Evolutionary conservation across 306 rosid genomes (phyloP).

Genomic region (Cucurbita maxima): DNA sequence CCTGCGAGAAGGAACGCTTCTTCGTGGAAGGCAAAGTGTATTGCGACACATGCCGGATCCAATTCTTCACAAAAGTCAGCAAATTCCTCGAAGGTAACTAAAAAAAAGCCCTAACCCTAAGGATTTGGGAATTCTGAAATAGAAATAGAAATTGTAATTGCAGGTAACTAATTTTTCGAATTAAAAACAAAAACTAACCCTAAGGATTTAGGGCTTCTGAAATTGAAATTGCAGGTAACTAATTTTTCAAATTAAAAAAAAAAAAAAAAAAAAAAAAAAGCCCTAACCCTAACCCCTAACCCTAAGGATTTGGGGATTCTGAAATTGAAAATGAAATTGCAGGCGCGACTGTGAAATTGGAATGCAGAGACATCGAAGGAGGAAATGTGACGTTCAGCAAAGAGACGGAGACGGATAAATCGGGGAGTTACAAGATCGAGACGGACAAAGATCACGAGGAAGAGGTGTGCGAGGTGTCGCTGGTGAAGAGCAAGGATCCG

Average conservation of each 20-base stretch:
- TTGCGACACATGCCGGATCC: slow-evolving; percentile 75
- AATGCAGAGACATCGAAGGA: slow-evolving; percentile 29
- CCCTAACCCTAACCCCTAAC: no score
- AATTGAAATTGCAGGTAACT: no score
- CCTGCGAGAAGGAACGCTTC: background rate
- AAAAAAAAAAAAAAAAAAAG: no score
- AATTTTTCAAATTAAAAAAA: no score
- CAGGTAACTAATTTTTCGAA: no score
- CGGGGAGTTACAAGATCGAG: slow-evolving; percentile 26
- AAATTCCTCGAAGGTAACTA: slow-evolving; percentile 31
- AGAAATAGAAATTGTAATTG: no score
- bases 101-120: background rate
- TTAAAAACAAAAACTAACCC: background rate
- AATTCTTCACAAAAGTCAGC: slow-evolving; percentile 35
- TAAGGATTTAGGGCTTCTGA: background rate
- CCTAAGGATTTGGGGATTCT: background rate
- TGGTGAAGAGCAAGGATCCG: slow-evolving; percentile 23
- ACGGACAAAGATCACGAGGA: slow-evolving; percentile 63
- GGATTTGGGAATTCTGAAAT: background rate
- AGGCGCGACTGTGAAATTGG: slow-evolving; percentile 46
- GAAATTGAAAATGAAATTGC: background rate
- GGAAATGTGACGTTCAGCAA: slow-evolving; percentile 19
- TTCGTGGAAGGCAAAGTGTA: slow-evolving; percentile 50
- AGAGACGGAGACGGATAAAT: slow-evolving; percentile 23
- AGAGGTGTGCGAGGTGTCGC: slow-evolving; percentile 35